phyloP scores from a whole-genome alignment of 1,284 basidiomycete genomes.

The Gastroboletus turbinatus region DNA sequence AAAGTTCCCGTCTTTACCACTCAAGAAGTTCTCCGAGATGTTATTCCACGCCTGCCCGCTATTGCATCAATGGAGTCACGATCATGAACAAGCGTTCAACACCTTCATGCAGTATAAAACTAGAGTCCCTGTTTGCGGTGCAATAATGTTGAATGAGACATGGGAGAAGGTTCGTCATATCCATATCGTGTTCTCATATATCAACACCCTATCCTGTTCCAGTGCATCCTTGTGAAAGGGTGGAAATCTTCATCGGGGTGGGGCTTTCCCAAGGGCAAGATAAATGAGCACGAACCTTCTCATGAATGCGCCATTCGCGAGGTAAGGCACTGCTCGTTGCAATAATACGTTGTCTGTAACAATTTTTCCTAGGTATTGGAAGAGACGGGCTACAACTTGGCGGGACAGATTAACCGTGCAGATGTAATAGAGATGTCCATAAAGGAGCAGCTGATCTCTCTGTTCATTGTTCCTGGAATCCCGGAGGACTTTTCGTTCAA shows the following conservation, averaged over 20 bases:
- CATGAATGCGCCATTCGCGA: conserved; percentile 87
- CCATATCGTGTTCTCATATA: conserved; percentile 1
- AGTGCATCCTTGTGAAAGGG: conserved; percentile 95
- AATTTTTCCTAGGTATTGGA: conserved; percentile 71
- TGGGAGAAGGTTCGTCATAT: conserved; percentile 80
- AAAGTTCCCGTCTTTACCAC: conserved; percentile 80
- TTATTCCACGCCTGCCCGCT: conserved; percentile 84
- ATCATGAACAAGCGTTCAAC: conserved; percentile 79
- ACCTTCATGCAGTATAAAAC: conserved; percentile 96
- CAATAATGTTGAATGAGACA: conserved; percentile 88
- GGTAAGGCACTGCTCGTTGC: conserved; percentile 45
- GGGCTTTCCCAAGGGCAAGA: conserved; percentile 99
- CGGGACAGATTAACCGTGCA: conserved; percentile 62
- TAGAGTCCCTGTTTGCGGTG: conserved; percentile 97
- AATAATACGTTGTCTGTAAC: conserved; percentile 4
- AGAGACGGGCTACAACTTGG: conserved; percentile 90
- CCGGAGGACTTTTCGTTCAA: conserved; percentile 88
- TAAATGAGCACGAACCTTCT: conserved; percentile 89
- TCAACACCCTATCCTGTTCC: conserved; percentile 9
- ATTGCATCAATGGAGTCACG: conserved; percentile 74
- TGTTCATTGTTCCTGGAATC: conserved; percentile 92
- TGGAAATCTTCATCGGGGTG: conserved; percentile 97
- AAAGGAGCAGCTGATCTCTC: conserved; percentile 85
- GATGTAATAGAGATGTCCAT: conserved; percentile 87
- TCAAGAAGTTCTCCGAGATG: conserved; percentile 95